Percentiles rank a stretch among this genome's conserved stretches.
phyloP scores from a whole-genome alignment of 176 grass and related monocot genomes.

The Saccharum officinarum region DNA sequence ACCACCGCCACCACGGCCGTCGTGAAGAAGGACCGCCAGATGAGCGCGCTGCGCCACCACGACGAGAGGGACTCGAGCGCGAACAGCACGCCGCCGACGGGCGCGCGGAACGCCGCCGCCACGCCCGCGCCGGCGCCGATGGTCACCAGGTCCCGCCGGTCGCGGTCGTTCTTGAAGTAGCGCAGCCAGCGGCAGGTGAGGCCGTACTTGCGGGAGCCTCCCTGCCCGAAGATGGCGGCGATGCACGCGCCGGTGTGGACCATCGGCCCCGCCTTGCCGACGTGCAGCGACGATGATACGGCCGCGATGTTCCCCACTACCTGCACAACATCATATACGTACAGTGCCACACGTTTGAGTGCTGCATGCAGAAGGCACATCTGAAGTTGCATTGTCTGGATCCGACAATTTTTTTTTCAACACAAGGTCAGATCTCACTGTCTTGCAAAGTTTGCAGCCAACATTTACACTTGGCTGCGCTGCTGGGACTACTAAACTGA shows the following conservation, averaged over 20 bases:
- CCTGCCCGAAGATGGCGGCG: conserved; percentile 83
- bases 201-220: conserved; percentile 74
- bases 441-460: too few relatives aligned
- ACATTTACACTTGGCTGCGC: too few relatives aligned
- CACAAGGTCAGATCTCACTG: too few relatives aligned
- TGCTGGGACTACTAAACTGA: too few relatives aligned
- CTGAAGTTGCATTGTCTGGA: too few relatives aligned
- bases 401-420: too few relatives aligned
- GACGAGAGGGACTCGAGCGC: conserved; percentile 86
- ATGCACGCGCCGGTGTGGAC: conserved; percentile 94
- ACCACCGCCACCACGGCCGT: conserved; percentile 91
- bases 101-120: conserved; percentile 78
- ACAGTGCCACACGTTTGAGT: too few relatives aligned
- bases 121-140: conserved; percentile 80
- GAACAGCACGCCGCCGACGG: conserved; percentile 85
- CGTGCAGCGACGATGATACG: conserved; percentile 88
- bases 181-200: conserved; percentile 85
- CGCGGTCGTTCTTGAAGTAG: conserved; percentile 96
- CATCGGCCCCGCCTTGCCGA: conserved; percentile 94
- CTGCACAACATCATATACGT: conserved; percentile 24
- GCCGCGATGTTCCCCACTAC: conserved; percentile 66
- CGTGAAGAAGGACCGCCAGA: conserved; percentile 95
- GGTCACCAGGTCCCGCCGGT: conserved; percentile 90
- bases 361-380: too few relatives aligned
- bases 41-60: conserved; percentile 91